Evolutionary conservation across 345 rosid species (phyloP).

Genomic region (Carallia pectinifolia): DNA sequence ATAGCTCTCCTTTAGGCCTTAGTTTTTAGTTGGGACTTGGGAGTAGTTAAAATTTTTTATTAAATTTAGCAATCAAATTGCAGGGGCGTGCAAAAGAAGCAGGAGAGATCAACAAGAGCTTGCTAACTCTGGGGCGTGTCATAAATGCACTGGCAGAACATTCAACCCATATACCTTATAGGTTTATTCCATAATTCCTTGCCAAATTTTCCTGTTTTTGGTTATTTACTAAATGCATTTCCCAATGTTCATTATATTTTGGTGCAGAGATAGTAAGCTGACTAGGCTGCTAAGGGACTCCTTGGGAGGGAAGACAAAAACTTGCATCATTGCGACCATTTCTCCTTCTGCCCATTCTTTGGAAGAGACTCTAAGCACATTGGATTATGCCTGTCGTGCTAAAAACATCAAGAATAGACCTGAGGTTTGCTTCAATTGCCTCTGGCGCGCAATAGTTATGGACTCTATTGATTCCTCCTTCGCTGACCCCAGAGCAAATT

Average conservation of each 20-base stretch:
- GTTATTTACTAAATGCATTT: neutral
- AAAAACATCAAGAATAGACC: constrained; percentile 93
- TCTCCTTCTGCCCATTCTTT: constrained; percentile 81
- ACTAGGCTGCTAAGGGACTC: constrained; percentile 93
- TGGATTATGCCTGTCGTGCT: constrained; percentile 91
- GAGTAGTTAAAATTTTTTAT: neutral
- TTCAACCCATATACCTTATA: constrained; percentile 94
- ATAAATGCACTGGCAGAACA: constrained; percentile 97
- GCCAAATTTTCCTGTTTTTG: neutral
- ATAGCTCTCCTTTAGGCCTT: neutral
- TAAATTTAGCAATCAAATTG: constrained; percentile 16
- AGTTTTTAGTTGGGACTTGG: neutral
- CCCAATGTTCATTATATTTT: neutral
- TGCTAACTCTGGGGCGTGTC: constrained; percentile 92
- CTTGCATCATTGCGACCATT: constrained; percentile 93
- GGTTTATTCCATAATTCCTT: constrained; percentile 34
- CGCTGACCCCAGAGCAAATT: constrained; percentile 15
- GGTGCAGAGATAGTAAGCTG: constrained; percentile 85
- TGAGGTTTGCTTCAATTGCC: constrained; percentile 53
- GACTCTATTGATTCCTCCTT: neutral
- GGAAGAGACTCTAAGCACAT: constrained; percentile 92
- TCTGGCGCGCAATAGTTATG: neutral
- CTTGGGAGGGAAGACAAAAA: constrained; percentile 93
- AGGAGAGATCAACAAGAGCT: constrained; percentile 96
- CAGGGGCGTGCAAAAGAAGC: constrained; percentile 98